Evolutionary conservation across 352 stramenopile genomes (phyloP).

Genomic region (Phytophthora meadii): DNA sequence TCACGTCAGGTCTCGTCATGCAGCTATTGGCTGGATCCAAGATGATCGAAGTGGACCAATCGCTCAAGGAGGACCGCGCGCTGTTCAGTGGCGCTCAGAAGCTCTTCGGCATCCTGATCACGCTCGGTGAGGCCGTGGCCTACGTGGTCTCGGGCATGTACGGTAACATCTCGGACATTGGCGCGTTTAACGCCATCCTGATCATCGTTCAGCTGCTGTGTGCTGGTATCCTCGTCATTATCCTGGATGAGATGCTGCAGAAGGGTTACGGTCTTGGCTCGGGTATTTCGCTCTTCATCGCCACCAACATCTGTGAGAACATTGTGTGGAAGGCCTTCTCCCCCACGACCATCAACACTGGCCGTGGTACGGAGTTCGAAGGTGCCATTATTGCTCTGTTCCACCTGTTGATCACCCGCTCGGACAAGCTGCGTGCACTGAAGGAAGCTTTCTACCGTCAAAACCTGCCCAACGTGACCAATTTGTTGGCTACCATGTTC

Average conservation of each 20-base stretch:
- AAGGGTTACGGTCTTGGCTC: conserved; percentile 99
- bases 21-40: conserved; percentile 97
- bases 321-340: conserved; percentile 99
- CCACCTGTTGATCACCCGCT: conserved; percentile 98
- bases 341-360: conserved; percentile 99
- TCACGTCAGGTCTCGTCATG: conserved; percentile 99
- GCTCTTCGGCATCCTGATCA: conserved; percentile 99
- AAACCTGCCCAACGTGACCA: conserved; percentile 99
- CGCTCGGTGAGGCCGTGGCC: conserved; percentile 97
- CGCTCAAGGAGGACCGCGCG: conserved; percentile 98
- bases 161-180: conserved; percentile 97
- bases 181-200: conserved; percentile 98
- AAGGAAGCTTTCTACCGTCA: conserved; percentile 99
- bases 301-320: conserved; percentile 99
- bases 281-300: conserved; percentile 99
- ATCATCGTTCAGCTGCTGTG: conserved; percentile 99
- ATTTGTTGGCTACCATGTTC: conserved; percentile 98
- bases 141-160: conserved; percentile 99
- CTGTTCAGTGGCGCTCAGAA: conserved; percentile 99
- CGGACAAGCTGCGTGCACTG: conserved; percentile 97
- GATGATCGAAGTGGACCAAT: conserved; percentile 99
- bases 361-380: conserved; percentile 99
- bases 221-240: conserved; percentile 98
- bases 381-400: conserved; percentile 99
- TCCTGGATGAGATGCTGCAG: conserved; percentile 99